phyloP scores from a whole-genome alignment of 2,329 filamentous ascomycete species.

The Aschersonia sp. region DNA sequence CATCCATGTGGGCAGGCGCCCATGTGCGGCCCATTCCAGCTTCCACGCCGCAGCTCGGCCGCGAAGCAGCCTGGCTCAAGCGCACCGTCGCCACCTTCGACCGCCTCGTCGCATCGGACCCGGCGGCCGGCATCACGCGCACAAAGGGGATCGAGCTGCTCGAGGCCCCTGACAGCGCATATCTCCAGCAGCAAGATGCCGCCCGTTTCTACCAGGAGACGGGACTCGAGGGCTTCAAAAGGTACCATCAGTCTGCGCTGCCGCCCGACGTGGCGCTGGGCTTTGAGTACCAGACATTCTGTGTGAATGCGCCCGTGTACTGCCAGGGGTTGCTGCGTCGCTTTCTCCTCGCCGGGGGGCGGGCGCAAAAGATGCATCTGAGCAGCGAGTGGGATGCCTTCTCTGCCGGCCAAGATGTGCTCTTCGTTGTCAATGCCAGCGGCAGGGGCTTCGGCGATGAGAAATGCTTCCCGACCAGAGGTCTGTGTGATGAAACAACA shows the following conservation, averaged over 20 bases:
- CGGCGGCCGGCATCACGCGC: constrained; percentile 30
- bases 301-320: constrained; percentile 39
- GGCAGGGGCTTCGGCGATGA: constrained; percentile 18
- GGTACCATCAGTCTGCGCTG: constrained; percentile 18
- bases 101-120: constrained; percentile 9
- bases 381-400: constrained; percentile 18
- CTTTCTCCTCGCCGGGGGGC: constrained; percentile 16
- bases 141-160: constrained; percentile 36
- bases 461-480: constrained; percentile 19
- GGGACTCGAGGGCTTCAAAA: constrained; percentile 13
- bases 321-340: constrained; percentile 20
- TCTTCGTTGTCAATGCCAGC: constrained; percentile 17
- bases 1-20: constrained; percentile 42
- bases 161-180: constrained; percentile 26
- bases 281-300: constrained; percentile 38
- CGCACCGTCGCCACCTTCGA: constrained; percentile 12
- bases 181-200: constrained; percentile 16
- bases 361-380: constrained; percentile 12
- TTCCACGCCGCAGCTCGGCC: constrained; percentile 15
- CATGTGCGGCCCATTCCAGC: constrained; percentile 37
- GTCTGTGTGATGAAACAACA: constrained; percentile 4
- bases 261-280: constrained; percentile 28
- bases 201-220: constrained; percentile 13
- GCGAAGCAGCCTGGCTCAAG: constrained; percentile 18
- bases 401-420: constrained; percentile 8